Evolutionary conservation across 192 early-diverging fungal genomes (phyloP).

Genomic region (Linnemannia exigua): DNA sequence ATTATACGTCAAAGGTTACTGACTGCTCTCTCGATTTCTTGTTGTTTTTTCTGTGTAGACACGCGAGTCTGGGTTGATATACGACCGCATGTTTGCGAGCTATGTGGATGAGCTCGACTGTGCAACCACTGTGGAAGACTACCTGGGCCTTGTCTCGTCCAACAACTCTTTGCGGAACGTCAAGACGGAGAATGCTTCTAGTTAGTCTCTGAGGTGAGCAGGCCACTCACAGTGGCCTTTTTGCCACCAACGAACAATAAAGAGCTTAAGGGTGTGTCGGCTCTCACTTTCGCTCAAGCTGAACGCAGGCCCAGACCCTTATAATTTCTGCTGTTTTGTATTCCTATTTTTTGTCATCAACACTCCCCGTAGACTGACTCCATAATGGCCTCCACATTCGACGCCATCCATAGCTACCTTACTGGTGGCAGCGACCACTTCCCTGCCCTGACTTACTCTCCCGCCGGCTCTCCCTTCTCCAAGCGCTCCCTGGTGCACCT

Average conservation of each 20-base stretch:
- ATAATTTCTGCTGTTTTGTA: too few species aligned
- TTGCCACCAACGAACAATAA: neutral
- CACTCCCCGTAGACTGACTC: too few species aligned
- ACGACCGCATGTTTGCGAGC: conserved; percentile 52
- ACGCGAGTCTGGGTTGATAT: conserved; percentile 44
- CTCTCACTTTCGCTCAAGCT: neutral
- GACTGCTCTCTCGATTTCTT: neutral
- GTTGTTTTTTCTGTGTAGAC: conserved; percentile 14
- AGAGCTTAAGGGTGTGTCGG: too few species aligned
- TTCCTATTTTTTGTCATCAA: too few species aligned
- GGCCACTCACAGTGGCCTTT: too few species aligned
- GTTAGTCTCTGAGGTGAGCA: too few species aligned
- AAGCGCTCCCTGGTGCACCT: conserved; percentile 45
- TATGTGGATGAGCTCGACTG: conserved; percentile 51
- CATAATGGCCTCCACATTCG: conserved; percentile 2
- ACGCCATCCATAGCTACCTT: conserved; percentile 6
- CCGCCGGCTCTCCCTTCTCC: neutral
- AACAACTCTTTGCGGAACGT: conserved; percentile 48
- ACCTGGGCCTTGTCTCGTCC: conserved; percentile 50
- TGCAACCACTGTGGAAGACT: conserved; percentile 47
- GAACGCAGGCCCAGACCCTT: neutral
- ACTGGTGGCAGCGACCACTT: conserved; percentile 15
- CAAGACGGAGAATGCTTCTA: conserved; percentile 11
- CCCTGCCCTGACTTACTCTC: neutral
- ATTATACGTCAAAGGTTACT: too few species aligned